Evolutionary conservation across 345 rosid species (phyloP).

Genomic region (Carallia pectinifolia): DNA sequence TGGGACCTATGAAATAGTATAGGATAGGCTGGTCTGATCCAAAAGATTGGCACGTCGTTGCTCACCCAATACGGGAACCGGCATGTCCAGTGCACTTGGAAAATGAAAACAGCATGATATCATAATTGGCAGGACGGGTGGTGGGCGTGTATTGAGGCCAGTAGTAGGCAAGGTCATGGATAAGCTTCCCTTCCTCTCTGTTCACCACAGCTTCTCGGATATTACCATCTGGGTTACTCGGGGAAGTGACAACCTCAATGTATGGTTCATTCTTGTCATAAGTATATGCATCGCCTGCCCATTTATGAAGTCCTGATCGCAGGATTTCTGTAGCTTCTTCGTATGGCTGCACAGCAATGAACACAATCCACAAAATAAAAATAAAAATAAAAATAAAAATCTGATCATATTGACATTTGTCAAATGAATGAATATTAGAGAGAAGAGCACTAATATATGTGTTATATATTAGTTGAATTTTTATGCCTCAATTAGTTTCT

Average conservation of each 20-base stretch:
- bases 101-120: constrained; percentile 82
- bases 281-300: constrained; percentile 78
- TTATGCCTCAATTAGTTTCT: no score
- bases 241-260: constrained; percentile 73
- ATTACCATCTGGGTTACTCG: constrained; percentile 84
- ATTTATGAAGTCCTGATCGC: constrained; percentile 63
- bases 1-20: no score
- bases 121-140: constrained; percentile 55
- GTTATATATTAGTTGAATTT: no score
- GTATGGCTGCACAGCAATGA: constrained; percentile 45
- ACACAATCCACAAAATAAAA: background rate
- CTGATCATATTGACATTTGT: no score
- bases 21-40: no score
- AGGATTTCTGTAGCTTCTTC: constrained; percentile 51
- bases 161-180: constrained; percentile 84
- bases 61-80: constrained; percentile 88
- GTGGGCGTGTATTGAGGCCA: constrained; percentile 90
- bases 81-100: constrained; percentile 95
- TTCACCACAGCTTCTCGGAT: constrained; percentile 67
- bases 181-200: constrained; percentile 46
- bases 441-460: no score
- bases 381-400: background rate
- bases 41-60: background rate
- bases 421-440: no score
- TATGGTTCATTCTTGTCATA: constrained; percentile 58